Evolutionary conservation across 192 early-diverging fungal species (phyloP).

Genomic region (Pilaira anomala): DNA sequence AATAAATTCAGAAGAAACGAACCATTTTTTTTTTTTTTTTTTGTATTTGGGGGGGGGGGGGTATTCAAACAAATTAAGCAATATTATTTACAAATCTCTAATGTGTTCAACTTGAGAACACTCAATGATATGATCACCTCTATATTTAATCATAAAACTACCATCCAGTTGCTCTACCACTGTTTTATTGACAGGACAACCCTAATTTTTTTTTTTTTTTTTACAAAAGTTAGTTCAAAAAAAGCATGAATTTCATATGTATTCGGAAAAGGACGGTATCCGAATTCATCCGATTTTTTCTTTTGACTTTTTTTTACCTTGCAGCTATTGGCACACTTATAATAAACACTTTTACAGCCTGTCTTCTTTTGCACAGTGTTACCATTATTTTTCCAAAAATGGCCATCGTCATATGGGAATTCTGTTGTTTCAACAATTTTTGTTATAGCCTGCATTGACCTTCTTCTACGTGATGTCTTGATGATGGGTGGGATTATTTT

Average conservation of each 20-base stretch:
- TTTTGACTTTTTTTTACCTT: constrained; percentile 34
- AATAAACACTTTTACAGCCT: constrained; percentile 56
- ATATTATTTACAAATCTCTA: constrained; percentile 24
- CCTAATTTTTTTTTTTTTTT: too few species aligned
- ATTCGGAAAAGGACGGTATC: not conserved
- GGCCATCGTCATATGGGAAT: constrained; percentile 44
- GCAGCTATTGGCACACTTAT: constrained; percentile 57
- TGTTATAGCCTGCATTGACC: constrained; percentile 59
- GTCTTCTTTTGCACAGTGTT: constrained; percentile 59
- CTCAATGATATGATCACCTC: constrained; percentile 52
- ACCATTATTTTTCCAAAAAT: constrained; percentile 60
- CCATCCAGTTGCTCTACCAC: constrained; percentile 51
- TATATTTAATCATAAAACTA: constrained; percentile 52
- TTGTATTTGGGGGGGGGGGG: too few species aligned
- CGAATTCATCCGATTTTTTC: not conserved
- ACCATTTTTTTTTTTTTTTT: too few species aligned
- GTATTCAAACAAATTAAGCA: too few species aligned
- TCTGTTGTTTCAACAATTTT: constrained; percentile 55
- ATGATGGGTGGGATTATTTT: not conserved
- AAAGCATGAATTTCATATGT: constrained; percentile 2
- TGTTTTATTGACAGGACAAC: constrained; percentile 53
- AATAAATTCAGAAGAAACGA: too few species aligned
- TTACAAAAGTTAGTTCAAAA: not conserved
- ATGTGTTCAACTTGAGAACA: constrained; percentile 49
- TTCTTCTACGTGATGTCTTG: constrained; percentile 33